Base-by-base conservation (phyloP, 78 protist genomes). In the Dictyostelium purpureum region DNA sequence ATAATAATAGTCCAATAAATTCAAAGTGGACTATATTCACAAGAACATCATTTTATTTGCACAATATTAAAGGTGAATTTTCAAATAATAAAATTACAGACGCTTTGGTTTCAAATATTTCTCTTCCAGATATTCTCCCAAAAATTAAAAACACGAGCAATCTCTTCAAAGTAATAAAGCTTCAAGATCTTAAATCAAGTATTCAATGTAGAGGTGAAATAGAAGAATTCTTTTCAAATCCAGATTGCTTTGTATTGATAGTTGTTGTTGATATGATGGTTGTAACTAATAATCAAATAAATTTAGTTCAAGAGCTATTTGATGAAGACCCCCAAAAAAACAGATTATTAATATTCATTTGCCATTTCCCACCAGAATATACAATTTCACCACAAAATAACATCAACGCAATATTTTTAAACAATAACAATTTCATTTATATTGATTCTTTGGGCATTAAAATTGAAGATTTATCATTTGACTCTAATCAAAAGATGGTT, bases 321-420 rank as follows among this genome's bases (percentile, higher is more conserved):
- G 52, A 33, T 21, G 7, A 70, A 11, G 47, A 47, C 12, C 9
- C 21, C 28, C n/a, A 56, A 56, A 56, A 16, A 0, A 24, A 24
- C 37, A 73, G 56, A 66, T 33, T 85, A 2, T 45, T 85, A 16
- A 18, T 74, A 4, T 42, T 66, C 31, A 85, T 85, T 47, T 85
- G 82, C 33, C 92, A 85, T 43, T 73, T 52, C 37, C 92, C 92
- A 85, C 80, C 79, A 16, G 90, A 82, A n/a, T 82, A n/a, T 37
- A 70, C 90, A 51, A 21, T 82, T 0, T 70, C 54, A 0, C 51
- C 74, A 28, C 69, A 82, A 67, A 54, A 63, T 49, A 82, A 82
- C 16, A 37, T 82, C 0, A 82, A 70, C 10, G 37, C 80, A 10
- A 82, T 82, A 12, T 82, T 70, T n/a, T 43, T 82, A n/a, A 71